Base-by-base conservation (phyloP, 768 basidiomycete species). In the Sporobolomyces phaffii region DNA sequence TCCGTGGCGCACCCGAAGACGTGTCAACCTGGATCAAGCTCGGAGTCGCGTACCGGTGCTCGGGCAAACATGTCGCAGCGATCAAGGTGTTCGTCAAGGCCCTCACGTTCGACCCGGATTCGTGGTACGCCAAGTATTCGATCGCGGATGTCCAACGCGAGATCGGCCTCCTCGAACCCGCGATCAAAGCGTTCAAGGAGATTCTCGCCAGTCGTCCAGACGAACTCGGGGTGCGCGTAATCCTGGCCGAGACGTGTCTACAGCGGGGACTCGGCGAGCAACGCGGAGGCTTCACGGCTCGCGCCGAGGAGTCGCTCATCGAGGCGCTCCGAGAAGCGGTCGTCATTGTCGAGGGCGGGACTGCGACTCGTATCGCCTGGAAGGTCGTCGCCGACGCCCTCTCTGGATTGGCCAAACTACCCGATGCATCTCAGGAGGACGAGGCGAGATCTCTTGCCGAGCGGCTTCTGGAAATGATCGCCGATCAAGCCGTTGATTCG, bases 11-110 rank as follows among this genome's bases (percentile, higher is more conserved):
- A 1, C 82, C 85, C 2, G 83, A 86, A 3, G 91, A 98, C 77
- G 82, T 84, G 17, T 76, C 85, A 20, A 83, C 87, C n/a, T 98
- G 94, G 96, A 81, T 91, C 18, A 84, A 89, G 41, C 82, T 99
- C 4, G 93, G 93, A 2, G 91, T 96, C 77, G 89, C 91, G 0
- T 98, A 99, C 73, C 85, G 84, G 72, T 87, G 84, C 74, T 87
- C 90, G 15, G 94, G 96, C 53, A 84, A 91, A 38, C 88, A 91
- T 72, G 85, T 84, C 22, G 93, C 96, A 20, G 89, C 91, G 0
- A 77, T 96, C 65, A 98, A 94, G 77, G 88, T 93, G 0, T 84
- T 98, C 24, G 79, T 81, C 13, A 86, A 83, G 51, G 90, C 91
- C 0, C 82, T 84, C 18, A 85, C 87, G 65, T 81, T 96, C 63